A percentile compares a stretch with the other conserved stretches of the same genome.
Evolutionary conservation across 2,329 filamentous ascomycete species (phyloP).

Genomic region (Monosporascus sp.): DNA sequence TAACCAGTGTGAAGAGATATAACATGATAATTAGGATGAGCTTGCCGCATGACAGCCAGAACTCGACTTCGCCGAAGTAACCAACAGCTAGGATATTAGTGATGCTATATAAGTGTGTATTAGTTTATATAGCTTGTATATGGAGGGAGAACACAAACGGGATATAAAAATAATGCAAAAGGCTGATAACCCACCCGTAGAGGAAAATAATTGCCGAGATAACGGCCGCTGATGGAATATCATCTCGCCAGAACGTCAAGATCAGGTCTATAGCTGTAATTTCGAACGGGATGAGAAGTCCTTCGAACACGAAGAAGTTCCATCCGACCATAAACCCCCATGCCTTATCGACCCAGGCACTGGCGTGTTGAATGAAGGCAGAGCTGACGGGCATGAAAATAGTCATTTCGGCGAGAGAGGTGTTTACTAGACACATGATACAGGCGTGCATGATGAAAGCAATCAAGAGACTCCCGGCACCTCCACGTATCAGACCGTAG

Average conservation of each 20-base stretch:
- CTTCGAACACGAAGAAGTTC: constrained; percentile 49
- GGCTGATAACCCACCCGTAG: constrained; percentile 31
- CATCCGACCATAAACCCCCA: constrained; percentile 42
- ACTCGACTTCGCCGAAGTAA: constrained; percentile 39
- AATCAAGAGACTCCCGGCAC: not conserved
- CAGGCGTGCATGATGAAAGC: not conserved
- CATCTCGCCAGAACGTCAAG: constrained; percentile 43
- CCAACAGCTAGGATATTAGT: constrained; percentile 36
- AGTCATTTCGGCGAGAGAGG: not conserved
- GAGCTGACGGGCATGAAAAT: not conserved
- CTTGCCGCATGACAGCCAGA: constrained; percentile 39
- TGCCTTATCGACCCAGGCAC: constrained; percentile 43
- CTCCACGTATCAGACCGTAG: not conserved
- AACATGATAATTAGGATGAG: constrained; percentile 25
- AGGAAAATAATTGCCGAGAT: constrained; percentile 39
- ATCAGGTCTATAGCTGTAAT: constrained; percentile 46
- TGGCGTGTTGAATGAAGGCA: constrained; percentile 39
- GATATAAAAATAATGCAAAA: too few relatives aligned
- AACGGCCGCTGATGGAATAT: constrained; percentile 39
- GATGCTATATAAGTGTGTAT: constrained; percentile 4
- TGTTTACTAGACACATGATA: not conserved
- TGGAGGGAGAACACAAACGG: too few relatives aligned
- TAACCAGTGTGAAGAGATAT: constrained; percentile 34
- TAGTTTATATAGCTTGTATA: not conserved
- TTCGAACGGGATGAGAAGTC: constrained; percentile 46